Evolutionary conservation across 805 yeast genomes (phyloP).

Genomic region (Priceomyces melissophilus): DNA sequence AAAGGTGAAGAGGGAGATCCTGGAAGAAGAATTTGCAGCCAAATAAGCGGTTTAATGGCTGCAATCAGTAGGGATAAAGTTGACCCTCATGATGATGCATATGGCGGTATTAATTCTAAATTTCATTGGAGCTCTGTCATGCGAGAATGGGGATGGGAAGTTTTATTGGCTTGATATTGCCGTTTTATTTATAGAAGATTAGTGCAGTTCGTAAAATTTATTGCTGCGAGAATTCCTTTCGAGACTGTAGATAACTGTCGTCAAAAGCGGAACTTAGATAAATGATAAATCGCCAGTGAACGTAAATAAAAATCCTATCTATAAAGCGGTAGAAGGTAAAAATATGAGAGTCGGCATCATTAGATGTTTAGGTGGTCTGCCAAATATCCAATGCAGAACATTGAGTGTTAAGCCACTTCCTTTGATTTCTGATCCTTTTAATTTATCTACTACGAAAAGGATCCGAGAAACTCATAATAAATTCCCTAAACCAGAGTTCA

Average conservation of each 20-base stretch:
- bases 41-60: constrained; percentile 40
- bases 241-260: too few relatives aligned
- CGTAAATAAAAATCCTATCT: not conserved
- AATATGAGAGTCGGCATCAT: not conserved
- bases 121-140: constrained; percentile 68
- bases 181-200: not conserved
- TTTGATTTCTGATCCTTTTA: constrained; percentile 23
- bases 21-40: constrained; percentile 25
- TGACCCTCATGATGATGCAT: constrained; percentile 28
- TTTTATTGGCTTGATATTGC: constrained; percentile 45
- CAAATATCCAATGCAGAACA: not conserved
- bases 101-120: constrained; percentile 44
- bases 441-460: constrained; percentile 18
- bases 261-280: not conserved
- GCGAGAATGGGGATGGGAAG: constrained; percentile 79
- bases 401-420: not conserved
- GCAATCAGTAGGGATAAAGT: constrained; percentile 31
- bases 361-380: not conserved
- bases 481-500: constrained; percentile 43
- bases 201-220: not conserved
- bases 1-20: constrained; percentile 13
- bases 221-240: too few relatives aligned
- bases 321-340: too few relatives aligned
- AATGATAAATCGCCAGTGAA: not conserved
- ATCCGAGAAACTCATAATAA: constrained; percentile 22